Evolutionary conservation across 2,329 filamentous ascomycete species (phyloP).

Genomic region (Colletotrichum magnum): DNA sequence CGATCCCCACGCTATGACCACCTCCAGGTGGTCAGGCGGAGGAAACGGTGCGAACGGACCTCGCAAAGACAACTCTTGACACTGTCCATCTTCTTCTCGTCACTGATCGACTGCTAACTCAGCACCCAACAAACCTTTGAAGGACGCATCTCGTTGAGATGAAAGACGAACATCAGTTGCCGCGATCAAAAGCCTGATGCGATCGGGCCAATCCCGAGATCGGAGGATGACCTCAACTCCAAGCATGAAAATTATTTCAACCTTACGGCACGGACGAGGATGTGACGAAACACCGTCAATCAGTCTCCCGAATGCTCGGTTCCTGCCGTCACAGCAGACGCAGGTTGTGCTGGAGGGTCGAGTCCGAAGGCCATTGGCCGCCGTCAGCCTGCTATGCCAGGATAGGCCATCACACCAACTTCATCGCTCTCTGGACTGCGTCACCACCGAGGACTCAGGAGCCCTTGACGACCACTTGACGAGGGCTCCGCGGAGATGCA

Average conservation of each 20-base stretch:
- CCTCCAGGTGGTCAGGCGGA: conserved; percentile 33
- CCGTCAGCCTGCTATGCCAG: conserved; percentile 27
- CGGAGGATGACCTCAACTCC: conserved; percentile 30
- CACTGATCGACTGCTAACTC: conserved; percentile 31
- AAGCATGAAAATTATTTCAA: conserved; percentile 37
- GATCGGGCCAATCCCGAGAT: conserved; percentile 1
- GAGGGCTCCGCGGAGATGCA: conserved; percentile 35
- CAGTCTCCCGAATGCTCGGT: conserved; percentile 34
- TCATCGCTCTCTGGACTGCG: conserved; percentile 2
- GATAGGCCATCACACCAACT: conserved; percentile 25
- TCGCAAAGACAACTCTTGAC: not conserved
- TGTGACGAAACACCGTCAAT: conserved; percentile 36
- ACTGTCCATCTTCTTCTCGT: not conserved
- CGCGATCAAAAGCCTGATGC: conserved; percentile 1
- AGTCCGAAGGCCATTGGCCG: conserved; percentile 26
- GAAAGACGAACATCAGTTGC: conserved; percentile 29
- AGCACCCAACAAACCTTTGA: conserved; percentile 18
- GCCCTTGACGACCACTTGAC: not conserved
- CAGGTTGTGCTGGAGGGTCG: conserved; percentile 19
- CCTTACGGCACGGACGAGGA: conserved; percentile 18
- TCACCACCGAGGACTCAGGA: not conserved
- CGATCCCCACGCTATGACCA: conserved; percentile 35
- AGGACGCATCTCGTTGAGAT: not conserved
- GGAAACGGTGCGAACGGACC: conserved; percentile 9
- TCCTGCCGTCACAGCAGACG: conserved; percentile 32